Evolutionary conservation across 495 filamentous ascomycete genomes (phyloP).

Genomic region (Xylaria palmicola): DNA sequence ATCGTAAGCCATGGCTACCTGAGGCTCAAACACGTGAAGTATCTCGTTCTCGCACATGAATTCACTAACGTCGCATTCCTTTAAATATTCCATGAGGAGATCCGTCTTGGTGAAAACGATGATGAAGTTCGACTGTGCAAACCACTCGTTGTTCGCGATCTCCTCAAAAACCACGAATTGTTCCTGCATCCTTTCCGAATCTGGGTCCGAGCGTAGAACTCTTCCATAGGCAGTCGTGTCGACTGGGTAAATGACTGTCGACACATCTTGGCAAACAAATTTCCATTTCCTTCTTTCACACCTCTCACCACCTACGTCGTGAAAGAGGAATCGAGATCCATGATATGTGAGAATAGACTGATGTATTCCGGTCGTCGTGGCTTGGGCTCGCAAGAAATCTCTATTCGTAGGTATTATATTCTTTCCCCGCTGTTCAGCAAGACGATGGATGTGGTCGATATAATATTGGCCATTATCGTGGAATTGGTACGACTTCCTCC

Average conservation of each 20-base stretch:
- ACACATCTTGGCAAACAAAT: constrained; percentile 91
- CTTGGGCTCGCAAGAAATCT: constrained; percentile 1
- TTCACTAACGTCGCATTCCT: background rate
- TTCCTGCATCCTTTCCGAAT: background rate
- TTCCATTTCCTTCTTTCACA: constrained; percentile 98
- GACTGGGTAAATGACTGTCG: background rate
- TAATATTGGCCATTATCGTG: background rate
- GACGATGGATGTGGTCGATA: background rate
- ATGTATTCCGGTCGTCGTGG: constrained; percentile 4
- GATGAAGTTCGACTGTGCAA: background rate
- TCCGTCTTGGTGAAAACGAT: constrained; percentile 2
- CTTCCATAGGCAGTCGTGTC: background rate
- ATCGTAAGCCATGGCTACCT: background rate
- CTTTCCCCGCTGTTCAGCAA: background rate
- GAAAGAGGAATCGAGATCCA: constrained; percentile 59
- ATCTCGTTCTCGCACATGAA: background rate
- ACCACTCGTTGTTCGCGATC: background rate
- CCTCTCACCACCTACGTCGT: constrained; percentile 90
- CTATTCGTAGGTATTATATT: background rate
- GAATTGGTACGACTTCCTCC: background rate
- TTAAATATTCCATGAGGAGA: constrained; percentile 1
- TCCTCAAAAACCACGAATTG: background rate
- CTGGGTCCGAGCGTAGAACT: background rate
- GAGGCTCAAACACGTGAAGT: background rate
- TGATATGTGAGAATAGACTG: background rate